Base-by-base conservation (phyloP, 2,329 filamentous ascomycete species). In the Teratosphaeria nubilosa region DNA sequence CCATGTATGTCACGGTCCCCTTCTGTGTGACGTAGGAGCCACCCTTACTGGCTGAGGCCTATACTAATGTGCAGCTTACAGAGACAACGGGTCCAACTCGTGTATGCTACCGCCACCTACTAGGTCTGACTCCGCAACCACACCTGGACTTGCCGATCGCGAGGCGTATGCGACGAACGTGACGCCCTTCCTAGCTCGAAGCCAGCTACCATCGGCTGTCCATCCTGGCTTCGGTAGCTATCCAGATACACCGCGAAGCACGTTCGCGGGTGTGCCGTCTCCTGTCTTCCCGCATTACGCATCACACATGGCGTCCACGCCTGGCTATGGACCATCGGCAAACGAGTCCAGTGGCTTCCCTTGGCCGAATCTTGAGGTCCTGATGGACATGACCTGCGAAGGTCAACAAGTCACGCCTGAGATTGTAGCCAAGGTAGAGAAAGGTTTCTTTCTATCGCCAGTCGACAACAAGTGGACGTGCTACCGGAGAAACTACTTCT, bases 401-500 rank as follows among this genome's bases (percentile, higher is more conserved):
- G 76, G 77, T 2, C 68, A 74, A 2, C 76, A 78, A 0, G 80
- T 94, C 63, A 86, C 85, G 62, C 80, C 88, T 22, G 86, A 88
- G 14, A 88, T 96, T 62, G 80, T 86, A 31, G 89, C 88, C 37
- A 86, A 84, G 66, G 90, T 95, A 60, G 89, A 95, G 71, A 95
- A 95, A 67, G 91, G 91, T 0, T 95, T 95, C 74, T 95, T 96
- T 70, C 77, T 85, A 54, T 76, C 77, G 37, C 82, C 81, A 3
- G 57, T 64, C 16, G 91, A 95, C 57, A 80, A 82, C 20, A 89
- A 91, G 66, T 96, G 90, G 90, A 96, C 91, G 0, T 95, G 91
- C 75, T 96, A 96, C 70, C 82, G 91, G 34, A 82, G 91, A 51
- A 96, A 96, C 71, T 96, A 96, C 74, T 94, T 96, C 70, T 86